These are phyloP conservation scores for Cicer chorassanicum DNA, from an alignment of 306 rosid species.

Conservation along the genomic window DNA sequence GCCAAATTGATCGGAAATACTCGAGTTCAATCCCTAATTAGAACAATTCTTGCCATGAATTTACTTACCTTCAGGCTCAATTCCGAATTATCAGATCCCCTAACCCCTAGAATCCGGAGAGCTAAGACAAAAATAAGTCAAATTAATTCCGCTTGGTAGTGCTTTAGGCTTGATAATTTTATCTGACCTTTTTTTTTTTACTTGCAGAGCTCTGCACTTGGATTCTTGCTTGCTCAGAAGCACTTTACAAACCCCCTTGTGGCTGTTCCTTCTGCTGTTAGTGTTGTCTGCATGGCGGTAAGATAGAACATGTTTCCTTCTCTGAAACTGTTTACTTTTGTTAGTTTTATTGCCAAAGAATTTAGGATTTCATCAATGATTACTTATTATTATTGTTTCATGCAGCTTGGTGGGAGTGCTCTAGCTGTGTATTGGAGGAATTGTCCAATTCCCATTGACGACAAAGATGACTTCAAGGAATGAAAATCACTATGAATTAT, in stretches of 20 bases:
- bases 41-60: too few relatives aligned
- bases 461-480: conserved; percentile 93
- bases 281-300: conserved; percentile 98
- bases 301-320: conserved; percentile 32
- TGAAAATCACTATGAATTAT: conserved; percentile 41
- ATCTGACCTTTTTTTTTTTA: conserved; percentile 8
- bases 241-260: conserved; percentile 90
- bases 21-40: too few relatives aligned
- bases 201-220: conserved; percentile 92
- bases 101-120: too few relatives aligned
- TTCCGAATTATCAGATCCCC: too few relatives aligned
- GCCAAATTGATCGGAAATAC: too few relatives aligned
- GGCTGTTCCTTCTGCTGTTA: conserved; percentile 94
- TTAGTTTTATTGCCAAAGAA: conserved; percentile 23
- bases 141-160: not conserved
- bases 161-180: not conserved
- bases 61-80: too few relatives aligned
- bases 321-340: conserved; percentile 16
- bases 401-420: conserved; percentile 93
- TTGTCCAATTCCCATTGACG: conserved; percentile 74
- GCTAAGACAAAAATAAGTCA: not conserved
- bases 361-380: conserved; percentile 18
- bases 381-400: conserved; percentile 8
- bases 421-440: conserved; percentile 94
- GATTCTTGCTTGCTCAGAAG: conserved; percentile 93